Conservation (phyloP, 2,329 filamentous ascomycete species). For the Fusarium agapanthi region DNA sequence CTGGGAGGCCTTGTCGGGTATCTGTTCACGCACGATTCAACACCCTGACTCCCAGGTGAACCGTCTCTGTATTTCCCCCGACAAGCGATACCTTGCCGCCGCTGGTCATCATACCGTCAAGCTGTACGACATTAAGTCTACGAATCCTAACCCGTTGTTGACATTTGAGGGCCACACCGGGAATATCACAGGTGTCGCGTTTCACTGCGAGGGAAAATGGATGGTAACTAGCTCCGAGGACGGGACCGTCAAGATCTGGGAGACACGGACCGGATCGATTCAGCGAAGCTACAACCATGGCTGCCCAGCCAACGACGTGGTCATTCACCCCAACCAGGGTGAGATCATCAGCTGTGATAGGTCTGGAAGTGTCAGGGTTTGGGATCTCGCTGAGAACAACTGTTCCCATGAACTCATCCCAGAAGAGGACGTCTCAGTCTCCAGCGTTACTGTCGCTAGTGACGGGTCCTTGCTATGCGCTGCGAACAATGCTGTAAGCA, state of each 20-base stretch:
- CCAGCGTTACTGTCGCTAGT: conserved; percentile 94
- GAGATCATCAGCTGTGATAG: conserved; percentile 97
- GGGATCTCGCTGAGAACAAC: conserved; percentile 96
- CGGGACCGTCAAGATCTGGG: conserved; percentile 97
- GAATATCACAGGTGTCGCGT: conserved; percentile 95
- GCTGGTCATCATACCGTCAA: conserved; percentile 84
- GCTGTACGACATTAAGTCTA: conserved; percentile 97
- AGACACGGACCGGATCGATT: conserved; percentile 83
- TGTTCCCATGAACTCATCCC: conserved; percentile 96
- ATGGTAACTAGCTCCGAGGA: conserved; percentile 99
- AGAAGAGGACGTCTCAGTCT: conserved; percentile 92
- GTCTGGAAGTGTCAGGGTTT: conserved; percentile 90
- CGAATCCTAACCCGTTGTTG: conserved; percentile 92
- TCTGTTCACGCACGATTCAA: conserved; percentile 97
- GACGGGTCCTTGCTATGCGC: conserved; percentile 94
- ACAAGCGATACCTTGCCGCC: conserved; percentile 96
- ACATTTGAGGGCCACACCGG: conserved; percentile 96
- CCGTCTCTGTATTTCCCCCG: conserved; percentile 95
- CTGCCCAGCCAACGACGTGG: conserved; percentile 92
- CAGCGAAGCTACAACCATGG: conserved; percentile 95
- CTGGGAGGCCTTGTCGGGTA: conserved; percentile 97
- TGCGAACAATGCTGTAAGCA: conserved; percentile 83
- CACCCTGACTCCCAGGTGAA: conserved; percentile 99
- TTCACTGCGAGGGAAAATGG: conserved; percentile 99
- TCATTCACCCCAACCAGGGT: conserved; percentile 99